Base-by-base conservation (phyloP, 2,329 filamentous ascomycete species). In the Colletotrichum magnum region DNA sequence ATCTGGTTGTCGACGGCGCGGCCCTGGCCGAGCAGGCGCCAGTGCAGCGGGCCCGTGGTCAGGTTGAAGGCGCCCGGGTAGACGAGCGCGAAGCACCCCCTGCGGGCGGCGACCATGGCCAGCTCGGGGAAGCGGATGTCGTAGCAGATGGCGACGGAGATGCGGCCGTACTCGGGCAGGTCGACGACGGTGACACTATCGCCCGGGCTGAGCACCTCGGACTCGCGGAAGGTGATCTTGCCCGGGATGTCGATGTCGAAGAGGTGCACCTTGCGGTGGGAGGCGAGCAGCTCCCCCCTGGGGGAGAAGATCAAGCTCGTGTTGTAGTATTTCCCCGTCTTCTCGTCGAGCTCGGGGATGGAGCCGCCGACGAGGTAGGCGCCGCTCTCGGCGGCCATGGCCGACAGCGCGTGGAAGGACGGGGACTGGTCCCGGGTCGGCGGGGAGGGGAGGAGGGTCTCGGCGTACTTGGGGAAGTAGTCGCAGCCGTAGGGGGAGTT, bases 221-320 rank as follows among this genome's bases (percentile, higher is more conserved):
- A 94, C 82, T 99, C 96, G 72, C 89, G 89, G 83, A 99, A 99
- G 13, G 84, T 92, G 79, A 99, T 97, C 83, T 95, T 95, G 71
- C 94, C 95, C 0, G 96, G 96, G 72, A 99, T 98, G 79, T 97
- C 92, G 75, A 99, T 99, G 82, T 98, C 96, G 81, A 99, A 99
- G 51, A 99, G 87, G 81, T 99, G 96, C 51, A 96, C 91, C 84
- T 99, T 99, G 75, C 96, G 90, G 80, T 98, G 95, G 2, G 91
- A 93, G 6, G 90, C 94, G n/a, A 99, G 86, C 57, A 98, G 85
- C n/a, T 86, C 79, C 4, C 96, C 96, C 10, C 86, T 83, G 0
- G 94, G 95, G 0, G 86, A 89, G 81, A 99, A 99, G 7, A 92
- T 90, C 54, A 99, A 85, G 32, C 90, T 92, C 3, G 96, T 98